Percentiles rank a stretch among this genome's conserved stretches.
Evolutionary conservation across 2,329 filamentous ascomycete species (phyloP).

Genomic region (Cladophialophora carrionii): DNA sequence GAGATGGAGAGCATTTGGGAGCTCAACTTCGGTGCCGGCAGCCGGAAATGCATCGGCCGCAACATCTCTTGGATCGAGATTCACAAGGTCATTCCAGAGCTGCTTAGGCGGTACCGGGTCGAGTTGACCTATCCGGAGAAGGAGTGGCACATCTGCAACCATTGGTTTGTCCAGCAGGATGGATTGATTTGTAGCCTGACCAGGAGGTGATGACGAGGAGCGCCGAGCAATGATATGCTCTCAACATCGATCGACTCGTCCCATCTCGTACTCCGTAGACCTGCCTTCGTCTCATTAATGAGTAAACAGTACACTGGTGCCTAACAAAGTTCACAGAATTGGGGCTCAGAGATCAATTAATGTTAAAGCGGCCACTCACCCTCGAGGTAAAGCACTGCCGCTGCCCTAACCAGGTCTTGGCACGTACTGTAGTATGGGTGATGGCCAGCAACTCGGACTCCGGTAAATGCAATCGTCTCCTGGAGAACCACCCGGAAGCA

Average conservation of each 20-base stretch:
- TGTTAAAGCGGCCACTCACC: not conserved
- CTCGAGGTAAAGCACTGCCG: not conserved
- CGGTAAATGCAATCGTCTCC: not conserved
- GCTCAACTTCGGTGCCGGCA: conserved; percentile 54
- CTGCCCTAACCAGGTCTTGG: not conserved
- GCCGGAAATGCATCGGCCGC: conserved; percentile 48
- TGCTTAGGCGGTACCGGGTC: conserved; percentile 31
- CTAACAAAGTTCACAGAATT: not conserved
- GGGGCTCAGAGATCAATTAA: not conserved
- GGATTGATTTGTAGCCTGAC: conserved; percentile 32
- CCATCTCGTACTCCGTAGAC: not conserved
- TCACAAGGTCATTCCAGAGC: conserved; percentile 38
- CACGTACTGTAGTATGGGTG: not conserved
- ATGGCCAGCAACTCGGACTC: not conserved
- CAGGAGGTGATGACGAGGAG: conserved; percentile 7
- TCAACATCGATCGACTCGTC: not conserved
- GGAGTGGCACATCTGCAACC: conserved; percentile 36
- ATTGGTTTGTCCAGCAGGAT: conserved; percentile 37
- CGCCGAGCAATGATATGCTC: not conserved
- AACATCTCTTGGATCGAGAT: conserved; percentile 37
- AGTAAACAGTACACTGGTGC: no score
- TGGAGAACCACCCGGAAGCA: not conserved
- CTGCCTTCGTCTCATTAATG: not conserved
- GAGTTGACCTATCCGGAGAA: conserved; percentile 33
- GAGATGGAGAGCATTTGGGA: conserved; percentile 45